Percentiles rank a stretch among this genome's conserved stretches.
Conservation (phyloP, 805 yeast species). For the Torulaspora gathmanii region DNA sequence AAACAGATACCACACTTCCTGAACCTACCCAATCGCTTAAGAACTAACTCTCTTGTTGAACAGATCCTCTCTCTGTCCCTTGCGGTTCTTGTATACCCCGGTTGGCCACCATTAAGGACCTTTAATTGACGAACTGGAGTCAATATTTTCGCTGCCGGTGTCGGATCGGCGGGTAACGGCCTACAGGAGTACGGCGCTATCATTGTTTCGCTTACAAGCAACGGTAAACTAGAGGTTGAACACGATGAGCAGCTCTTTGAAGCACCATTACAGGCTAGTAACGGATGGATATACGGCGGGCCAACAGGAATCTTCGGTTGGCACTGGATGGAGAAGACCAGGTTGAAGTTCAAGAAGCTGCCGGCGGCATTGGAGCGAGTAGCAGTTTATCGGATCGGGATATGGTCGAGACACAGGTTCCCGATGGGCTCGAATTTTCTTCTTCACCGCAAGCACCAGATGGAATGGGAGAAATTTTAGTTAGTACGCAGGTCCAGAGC, state of each 20-base stretch:
- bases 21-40: too few relatives aligned
- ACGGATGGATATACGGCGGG: constrained; percentile 28
- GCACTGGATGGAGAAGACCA: constrained; percentile 11
- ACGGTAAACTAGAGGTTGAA: not conserved
- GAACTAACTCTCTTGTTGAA: too few relatives aligned
- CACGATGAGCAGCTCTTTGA: not conserved
- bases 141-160: constrained; percentile 3
- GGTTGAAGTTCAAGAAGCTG: not conserved
- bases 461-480: constrained; percentile 15
- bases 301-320: constrained; percentile 26
- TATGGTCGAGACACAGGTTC: constrained; percentile 16
- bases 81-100: not conserved
- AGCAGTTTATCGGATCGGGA: constrained; percentile 2
- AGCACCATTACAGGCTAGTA: not conserved
- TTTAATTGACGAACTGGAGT: not conserved
- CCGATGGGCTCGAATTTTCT: constrained; percentile 9
- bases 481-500: constrained; percentile 34
- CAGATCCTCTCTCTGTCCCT: too few relatives aligned
- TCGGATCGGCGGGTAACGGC: not conserved
- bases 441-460: not conserved
- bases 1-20: too few relatives aligned
- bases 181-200: not conserved
- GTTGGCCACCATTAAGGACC: not conserved
- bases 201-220: not conserved
- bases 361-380: not conserved